Percentiles rank a stretch among this genome's conserved stretches.
Evolutionary conservation across 1,139 yeast species (phyloP).

Genomic region (Hyphopichia pseudoburtonii): DNA sequence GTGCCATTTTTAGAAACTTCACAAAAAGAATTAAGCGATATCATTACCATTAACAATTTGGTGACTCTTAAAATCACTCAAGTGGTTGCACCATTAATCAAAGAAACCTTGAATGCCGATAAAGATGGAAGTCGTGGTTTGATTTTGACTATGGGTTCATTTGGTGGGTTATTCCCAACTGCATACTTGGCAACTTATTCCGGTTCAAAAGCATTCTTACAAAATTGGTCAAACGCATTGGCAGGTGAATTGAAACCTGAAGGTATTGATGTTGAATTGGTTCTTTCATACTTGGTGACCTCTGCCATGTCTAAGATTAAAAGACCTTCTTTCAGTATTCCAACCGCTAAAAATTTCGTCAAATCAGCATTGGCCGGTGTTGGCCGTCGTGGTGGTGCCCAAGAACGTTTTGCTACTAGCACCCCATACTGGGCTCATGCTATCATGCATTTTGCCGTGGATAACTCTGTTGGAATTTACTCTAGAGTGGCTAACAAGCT

Average conservation of each 20-base stretch:
- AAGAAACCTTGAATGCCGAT: slow-evolving; percentile 44
- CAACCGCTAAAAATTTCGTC: slow-evolving; percentile 81
- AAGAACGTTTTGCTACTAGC: slow-evolving; percentile 78
- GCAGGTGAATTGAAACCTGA: slow-evolving; percentile 77
- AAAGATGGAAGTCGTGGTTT: slow-evolving; percentile 60
- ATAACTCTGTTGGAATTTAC: slow-evolving; percentile 77
- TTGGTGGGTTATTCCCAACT: slow-evolving; percentile 91
- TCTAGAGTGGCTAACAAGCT: slow-evolving; percentile 65
- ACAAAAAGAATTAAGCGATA: slow-evolving; percentile 68
- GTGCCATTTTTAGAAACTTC: slow-evolving; percentile 86
- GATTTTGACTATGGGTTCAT: slow-evolving; percentile 93
- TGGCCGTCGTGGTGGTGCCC: slow-evolving; percentile 91
- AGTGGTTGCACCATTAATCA: slow-evolving; percentile 65
- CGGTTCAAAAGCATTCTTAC: slow-evolving; percentile 94
- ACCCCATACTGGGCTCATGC: slow-evolving; percentile 98
- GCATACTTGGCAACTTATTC: slow-evolving; percentile 92
- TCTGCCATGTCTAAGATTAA: slow-evolving; percentile 95
- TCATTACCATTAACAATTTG: slow-evolving; percentile 80
- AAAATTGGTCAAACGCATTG: slow-evolving; percentile 86
- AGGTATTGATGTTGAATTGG: slow-evolving; percentile 81
- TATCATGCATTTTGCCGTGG: slow-evolving; percentile 81
- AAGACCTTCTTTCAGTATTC: slow-evolving; percentile 71
- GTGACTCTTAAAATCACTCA: slow-evolving; percentile 87
- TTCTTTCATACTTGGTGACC: slow-evolving; percentile 88
- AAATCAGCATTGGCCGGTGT: slow-evolving; percentile 60